These are phyloP conservation scores for Metschnikowia continentalis DNA, from an alignment of 805 yeast species.

Conservation along the genomic window DNA sequence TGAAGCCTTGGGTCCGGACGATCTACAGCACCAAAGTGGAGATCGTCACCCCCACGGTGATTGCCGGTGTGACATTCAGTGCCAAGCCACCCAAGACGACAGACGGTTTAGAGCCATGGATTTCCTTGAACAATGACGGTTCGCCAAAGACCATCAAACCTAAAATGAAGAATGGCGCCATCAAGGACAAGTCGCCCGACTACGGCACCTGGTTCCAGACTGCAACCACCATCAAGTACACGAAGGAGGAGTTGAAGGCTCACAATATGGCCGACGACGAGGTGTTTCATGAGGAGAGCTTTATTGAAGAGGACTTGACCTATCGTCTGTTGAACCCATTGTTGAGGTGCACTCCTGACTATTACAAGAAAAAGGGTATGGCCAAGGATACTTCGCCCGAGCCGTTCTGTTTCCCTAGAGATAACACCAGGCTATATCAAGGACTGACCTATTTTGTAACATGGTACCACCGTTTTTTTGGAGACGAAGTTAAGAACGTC, in stretches of 20 bases:
- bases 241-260: conserved; percentile 63
- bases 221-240: conserved; percentile 52
- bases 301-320: conserved; percentile 65
- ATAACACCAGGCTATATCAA: conserved; percentile 50
- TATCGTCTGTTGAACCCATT: conserved; percentile 72
- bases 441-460: conserved; percentile 71
- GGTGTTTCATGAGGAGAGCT: conserved; percentile 49
- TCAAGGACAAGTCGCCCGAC: conserved; percentile 63
- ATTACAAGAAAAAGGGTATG: conserved; percentile 60
- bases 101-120: conserved; percentile 75
- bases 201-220: conserved; percentile 76
- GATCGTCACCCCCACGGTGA: conserved; percentile 59
- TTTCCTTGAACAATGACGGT: conserved; percentile 72
- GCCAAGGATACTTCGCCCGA: conserved; percentile 54
- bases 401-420: conserved; percentile 85
- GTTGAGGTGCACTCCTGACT: conserved; percentile 80
- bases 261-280: conserved; percentile 68
- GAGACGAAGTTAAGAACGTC: conserved; percentile 53
- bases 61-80: conserved; percentile 59
- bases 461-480: conserved; percentile 72
- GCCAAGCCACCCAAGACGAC: conserved; percentile 70
- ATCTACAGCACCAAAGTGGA: conserved; percentile 53
- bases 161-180: conserved; percentile 65
- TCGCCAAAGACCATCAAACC: conserved; percentile 77
- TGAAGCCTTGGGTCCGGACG: conserved; percentile 69